Evolutionary conservation across 495 filamentous ascomycete genomes (phyloP).

Genomic region (Letharia lupina): DNA sequence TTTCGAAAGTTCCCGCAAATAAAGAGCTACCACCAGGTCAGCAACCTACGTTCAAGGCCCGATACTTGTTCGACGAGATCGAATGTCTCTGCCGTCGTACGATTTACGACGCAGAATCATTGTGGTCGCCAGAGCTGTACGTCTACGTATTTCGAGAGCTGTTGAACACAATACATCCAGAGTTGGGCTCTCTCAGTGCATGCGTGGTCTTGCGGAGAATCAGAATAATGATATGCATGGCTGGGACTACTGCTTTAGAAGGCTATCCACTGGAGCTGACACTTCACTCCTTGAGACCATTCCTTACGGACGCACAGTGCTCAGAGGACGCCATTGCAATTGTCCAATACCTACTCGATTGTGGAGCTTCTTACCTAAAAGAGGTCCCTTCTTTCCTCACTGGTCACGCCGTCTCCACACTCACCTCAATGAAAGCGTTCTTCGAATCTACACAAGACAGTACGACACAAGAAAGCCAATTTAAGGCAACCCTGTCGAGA

Average conservation of each 20-base stretch:
- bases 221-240: conserved; percentile 68
- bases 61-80: conserved; percentile 63
- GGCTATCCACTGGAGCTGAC: conserved; percentile 92
- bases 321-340: conserved; percentile 89
- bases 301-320: conserved; percentile 71
- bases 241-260: conserved; percentile 57
- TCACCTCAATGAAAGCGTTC: conserved; percentile 67
- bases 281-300: conserved; percentile 69
- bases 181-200: conserved; percentile 75
- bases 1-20: conserved; percentile 50
- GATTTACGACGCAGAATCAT: conserved; percentile 48
- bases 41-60: conserved; percentile 77
- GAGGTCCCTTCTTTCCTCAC: conserved; percentile 64
- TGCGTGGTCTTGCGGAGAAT: conserved; percentile 82
- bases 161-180: conserved; percentile 73
- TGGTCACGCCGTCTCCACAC: conserved; percentile 64
- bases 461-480: conserved; percentile 68
- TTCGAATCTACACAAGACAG: conserved; percentile 56
- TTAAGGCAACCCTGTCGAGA: conserved; percentile 58
- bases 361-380: conserved; percentile 56
- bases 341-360: conserved; percentile 70
- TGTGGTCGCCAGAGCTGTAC: conserved; percentile 73
- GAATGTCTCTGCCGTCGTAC: conserved; percentile 65
- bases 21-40: conserved; percentile 60
- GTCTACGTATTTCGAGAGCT: conserved; percentile 69